Evolutionary conservation across 2,329 filamentous ascomycete genomes (phyloP).

Genomic region (Basipetospora chlamydospora): DNA sequence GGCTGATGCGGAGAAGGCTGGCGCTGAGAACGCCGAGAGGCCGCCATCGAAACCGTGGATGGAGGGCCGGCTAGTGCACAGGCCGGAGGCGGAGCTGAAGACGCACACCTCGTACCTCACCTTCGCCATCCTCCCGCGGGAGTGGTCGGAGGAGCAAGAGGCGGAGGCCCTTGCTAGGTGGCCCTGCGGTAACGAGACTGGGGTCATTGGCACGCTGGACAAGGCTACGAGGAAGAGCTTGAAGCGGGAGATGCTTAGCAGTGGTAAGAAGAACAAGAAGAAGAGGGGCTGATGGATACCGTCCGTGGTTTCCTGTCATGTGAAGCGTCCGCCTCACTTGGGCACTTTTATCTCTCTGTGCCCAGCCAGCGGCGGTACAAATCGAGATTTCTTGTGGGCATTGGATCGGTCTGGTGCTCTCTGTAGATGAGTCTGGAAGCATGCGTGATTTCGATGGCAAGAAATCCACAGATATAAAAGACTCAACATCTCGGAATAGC

Average conservation of each 20-base stretch:
- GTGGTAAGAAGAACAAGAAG: conserved; percentile 31
- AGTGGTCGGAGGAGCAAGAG: conserved; percentile 78
- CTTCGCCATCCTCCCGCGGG: conserved; percentile 76
- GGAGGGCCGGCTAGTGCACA: conserved; percentile 64
- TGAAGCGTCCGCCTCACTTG: too few species aligned
- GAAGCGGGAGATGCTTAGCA: conserved; percentile 37
- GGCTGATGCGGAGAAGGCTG: conserved; percentile 9
- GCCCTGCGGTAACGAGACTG: conserved; percentile 41
- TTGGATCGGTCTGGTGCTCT: too few species aligned
- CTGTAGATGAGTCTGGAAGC: too few species aligned
- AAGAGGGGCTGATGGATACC: too few species aligned
- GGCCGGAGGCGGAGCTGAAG: conserved; percentile 78
- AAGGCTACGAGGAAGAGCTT: conserved; percentile 40
- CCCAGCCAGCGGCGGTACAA: too few species aligned
- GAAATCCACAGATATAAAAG: too few species aligned
- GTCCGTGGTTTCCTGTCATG: too few species aligned
- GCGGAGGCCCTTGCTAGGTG: conserved; percentile 47
- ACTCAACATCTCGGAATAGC: too few species aligned
- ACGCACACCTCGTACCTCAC: conserved; percentile 95
- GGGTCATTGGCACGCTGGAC: conserved; percentile 37
- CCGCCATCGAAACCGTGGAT: conserved; percentile 42
- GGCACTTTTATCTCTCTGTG: too few species aligned
- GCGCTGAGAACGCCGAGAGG: conserved; percentile 13
- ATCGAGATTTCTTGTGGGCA: too few species aligned
- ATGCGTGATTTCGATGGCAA: too few species aligned